Conservation (phyloP, 1,284 basidiomycete species). For the Pyrrhoderma noxium region DNA sequence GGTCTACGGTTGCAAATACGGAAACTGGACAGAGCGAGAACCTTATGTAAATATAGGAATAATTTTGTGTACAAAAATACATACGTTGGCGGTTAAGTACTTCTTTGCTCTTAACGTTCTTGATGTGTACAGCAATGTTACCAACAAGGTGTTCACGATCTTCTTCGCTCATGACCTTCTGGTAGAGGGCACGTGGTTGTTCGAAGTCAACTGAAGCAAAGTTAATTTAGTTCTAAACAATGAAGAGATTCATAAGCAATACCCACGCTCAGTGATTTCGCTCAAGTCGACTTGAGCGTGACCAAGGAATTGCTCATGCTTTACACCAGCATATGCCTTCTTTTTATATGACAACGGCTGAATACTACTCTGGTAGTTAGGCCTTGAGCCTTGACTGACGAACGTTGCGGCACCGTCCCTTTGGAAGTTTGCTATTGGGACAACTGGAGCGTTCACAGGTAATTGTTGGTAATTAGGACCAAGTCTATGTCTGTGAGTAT, state of each 20-base stretch:
- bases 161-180: constrained; percentile 68
- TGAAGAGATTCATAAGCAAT: not conserved
- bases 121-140: constrained; percentile 74
- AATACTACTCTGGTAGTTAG: constrained; percentile 81
- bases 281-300: constrained; percentile 68
- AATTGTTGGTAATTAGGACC: constrained; percentile 85
- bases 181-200: constrained; percentile 78
- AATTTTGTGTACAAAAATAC: constrained; percentile 25
- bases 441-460: constrained; percentile 79
- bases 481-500: constrained; percentile 86
- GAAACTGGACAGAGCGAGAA: constrained; percentile 42
- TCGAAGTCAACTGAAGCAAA: constrained; percentile 74
- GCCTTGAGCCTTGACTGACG: constrained; percentile 74
- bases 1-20: constrained; percentile 74
- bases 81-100: constrained; percentile 65
- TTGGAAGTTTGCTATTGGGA: constrained; percentile 81
- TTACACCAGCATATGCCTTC: constrained; percentile 33
- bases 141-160: constrained; percentile 63
- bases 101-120: constrained; percentile 52
- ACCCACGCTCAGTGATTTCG: constrained; percentile 70
- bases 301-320: constrained; percentile 74
- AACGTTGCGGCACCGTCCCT: constrained; percentile 65
- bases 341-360: constrained; percentile 49
- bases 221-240: not conserved
- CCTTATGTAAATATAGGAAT: not conserved